phyloP scores from a whole-genome alignment of 495 filamentous ascomycete species.

The Penicillium samsonianum region DNA sequence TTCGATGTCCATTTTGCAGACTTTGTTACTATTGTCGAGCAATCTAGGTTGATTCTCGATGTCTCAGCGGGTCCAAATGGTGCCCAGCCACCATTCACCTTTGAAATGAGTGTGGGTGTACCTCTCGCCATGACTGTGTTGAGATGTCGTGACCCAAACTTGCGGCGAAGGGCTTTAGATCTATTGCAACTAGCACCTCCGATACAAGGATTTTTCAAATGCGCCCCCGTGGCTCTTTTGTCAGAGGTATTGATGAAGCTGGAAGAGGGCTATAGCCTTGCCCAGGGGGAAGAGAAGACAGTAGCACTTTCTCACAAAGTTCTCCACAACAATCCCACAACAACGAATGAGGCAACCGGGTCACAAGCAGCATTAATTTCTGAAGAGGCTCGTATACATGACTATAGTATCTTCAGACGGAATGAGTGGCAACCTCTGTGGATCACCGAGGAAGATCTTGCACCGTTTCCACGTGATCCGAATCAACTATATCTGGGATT shows the following conservation, averaged over 20 bases:
- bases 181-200: constrained; percentile 29
- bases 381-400: constrained; percentile 24
- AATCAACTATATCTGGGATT: not conserved
- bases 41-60: constrained; percentile 23
- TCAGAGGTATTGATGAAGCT: constrained; percentile 29
- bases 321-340: not conserved
- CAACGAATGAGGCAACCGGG: not conserved
- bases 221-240: constrained; percentile 16
- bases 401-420: constrained; percentile 15
- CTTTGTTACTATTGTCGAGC: constrained; percentile 37
- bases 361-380: constrained; percentile 10
- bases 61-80: constrained; percentile 21
- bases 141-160: constrained; percentile 34
- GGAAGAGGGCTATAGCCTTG: constrained; percentile 28
- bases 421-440: not conserved
- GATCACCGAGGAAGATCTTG: not conserved
- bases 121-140: constrained; percentile 38
- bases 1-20: constrained; percentile 29
- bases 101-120: constrained; percentile 37
- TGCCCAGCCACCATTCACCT: constrained; percentile 38
- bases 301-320: not conserved
- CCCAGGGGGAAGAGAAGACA: not conserved
- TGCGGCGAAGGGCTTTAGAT: constrained; percentile 32
- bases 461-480: not conserved
- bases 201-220: constrained; percentile 36